Evolutionary conservation across 805 yeast species (phyloP).

Genomic region (Saccharomycopsis javanensis): DNA sequence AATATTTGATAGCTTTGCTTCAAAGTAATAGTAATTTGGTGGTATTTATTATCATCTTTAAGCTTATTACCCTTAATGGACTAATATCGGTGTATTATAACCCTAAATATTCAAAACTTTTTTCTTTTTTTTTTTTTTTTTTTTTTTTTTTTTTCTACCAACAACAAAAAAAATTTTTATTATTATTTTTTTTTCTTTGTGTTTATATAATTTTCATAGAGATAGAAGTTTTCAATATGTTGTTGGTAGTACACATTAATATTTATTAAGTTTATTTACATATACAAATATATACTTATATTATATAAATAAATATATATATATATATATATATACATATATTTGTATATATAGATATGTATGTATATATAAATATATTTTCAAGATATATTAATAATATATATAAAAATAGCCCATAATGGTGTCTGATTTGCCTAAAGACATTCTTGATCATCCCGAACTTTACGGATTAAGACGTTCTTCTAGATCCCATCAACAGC

Average conservation of each 20-base stretch:
- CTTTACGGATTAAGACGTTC: conserved; percentile 77
- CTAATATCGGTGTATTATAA: not conserved
- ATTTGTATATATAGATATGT: not conserved
- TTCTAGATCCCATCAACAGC: conserved; percentile 42
- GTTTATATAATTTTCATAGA: not conserved
- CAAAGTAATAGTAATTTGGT: too few relatives aligned
- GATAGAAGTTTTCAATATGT: not conserved
- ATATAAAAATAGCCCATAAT: not conserved
- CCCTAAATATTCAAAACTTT: not conserved
- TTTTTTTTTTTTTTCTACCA: not conserved
- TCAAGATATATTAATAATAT: too few relatives aligned
- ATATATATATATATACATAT: not conserved
- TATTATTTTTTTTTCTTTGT: not conserved
- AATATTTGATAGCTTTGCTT: not conserved
- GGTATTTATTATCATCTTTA: too few relatives aligned
- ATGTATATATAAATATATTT: not conserved
- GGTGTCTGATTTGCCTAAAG: conserved; percentile 34
- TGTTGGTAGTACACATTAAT: not conserved
- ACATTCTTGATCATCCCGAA: conserved; percentile 62
- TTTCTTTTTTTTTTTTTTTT: not conserved
- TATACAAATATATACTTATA: not conserved
- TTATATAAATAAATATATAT: not conserved
- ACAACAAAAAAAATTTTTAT: not conserved
- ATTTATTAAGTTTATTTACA: not conserved
- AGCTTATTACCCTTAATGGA: too few relatives aligned